Percentiles rank a stretch among this genome's conserved stretches.
Conservation (phyloP, 306 rosid genomes). For the Malus fusca region DNA sequence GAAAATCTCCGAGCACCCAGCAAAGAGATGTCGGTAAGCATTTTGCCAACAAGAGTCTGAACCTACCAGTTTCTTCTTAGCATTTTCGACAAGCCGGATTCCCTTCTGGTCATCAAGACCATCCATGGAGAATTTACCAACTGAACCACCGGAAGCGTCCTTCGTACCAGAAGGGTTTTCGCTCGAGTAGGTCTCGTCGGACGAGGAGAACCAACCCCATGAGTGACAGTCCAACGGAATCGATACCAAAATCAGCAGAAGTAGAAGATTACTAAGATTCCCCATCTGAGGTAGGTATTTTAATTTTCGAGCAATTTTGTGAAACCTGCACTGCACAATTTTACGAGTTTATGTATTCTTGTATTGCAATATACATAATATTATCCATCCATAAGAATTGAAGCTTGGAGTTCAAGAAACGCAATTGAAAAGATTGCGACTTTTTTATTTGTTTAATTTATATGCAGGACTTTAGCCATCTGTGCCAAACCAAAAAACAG, state of each 20-base stretch:
- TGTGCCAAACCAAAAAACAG: neutral
- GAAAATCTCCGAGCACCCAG: conserved; percentile 63
- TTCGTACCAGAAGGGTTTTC: conserved; percentile 26
- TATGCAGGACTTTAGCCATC: too few relatives aligned
- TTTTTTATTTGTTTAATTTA: neutral
- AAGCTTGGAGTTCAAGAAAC: conserved; percentile 36
- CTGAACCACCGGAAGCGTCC: conserved; percentile 21
- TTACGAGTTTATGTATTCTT: too few relatives aligned
- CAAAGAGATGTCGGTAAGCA: conserved; percentile 57
- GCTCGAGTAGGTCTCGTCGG: conserved; percentile 15
- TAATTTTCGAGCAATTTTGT: neutral
- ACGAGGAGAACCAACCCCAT: conserved; percentile 64
- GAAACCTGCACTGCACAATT: conserved; percentile 18
- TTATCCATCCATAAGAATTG: neutral
- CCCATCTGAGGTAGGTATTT: conserved; percentile 28
- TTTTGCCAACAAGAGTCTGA: conserved; percentile 65
- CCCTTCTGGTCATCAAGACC: conserved; percentile 49
- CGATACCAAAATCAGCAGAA: conserved; percentile 19
- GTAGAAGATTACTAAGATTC: conserved; percentile 5
- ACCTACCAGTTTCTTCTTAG: conserved; percentile 38
- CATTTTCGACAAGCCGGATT: conserved; percentile 38
- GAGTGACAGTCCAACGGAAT: conserved; percentile 30
- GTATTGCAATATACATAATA: too few relatives aligned
- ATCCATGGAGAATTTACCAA: conserved; percentile 54
- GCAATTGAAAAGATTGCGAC: neutral